Evolutionary conservation across 2,329 filamentous ascomycete genomes (phyloP), one percentile per base, ranked within the genome.

Genomic region (Thermothelomyces thermophilus): DNA sequence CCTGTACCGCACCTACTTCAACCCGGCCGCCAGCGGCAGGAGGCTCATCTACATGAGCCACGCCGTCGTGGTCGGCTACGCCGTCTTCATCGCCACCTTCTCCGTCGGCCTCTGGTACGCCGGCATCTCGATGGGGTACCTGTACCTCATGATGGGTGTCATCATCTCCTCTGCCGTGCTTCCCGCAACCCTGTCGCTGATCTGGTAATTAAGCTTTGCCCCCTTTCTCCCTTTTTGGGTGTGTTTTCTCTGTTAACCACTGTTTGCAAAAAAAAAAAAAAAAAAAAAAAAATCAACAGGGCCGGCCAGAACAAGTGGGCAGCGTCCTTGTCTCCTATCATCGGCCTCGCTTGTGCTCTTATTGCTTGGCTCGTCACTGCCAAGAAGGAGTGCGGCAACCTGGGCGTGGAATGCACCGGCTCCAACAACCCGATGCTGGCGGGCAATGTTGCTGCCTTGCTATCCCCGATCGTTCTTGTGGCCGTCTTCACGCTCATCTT

Each of bases 131-230:
- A 93, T 95, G 87, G 90, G 89, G 10, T 62, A 62, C n/a, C 53
- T 94, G 3, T 94, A 94, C 63, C 72, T 95, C 1, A 79, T 95
- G 63, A 95, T 95, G 90, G 90, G 90, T 7, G 86, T 90, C 44
- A 87, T 95, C 61, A 93, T 95, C 63, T 89, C 84, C 0, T 81
- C 86, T 0, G 90, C 88, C 3, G 89, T 95, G 3, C 76, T 95
- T 11, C 90, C 90, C 0, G 87, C 88, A 0, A 84, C 87, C 0
- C 71, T 95, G 55, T 87, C 88, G 0, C 76, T 95, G 0, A 74
- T 90, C 52, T 95, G 89, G 51, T 53, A 50, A n/a, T n/a, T n/a
- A n/a, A 2, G 50, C 46, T n/a, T 34, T 14, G 33, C 7, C 30
- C 30, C 30, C 30, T 22, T 22, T 31, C 16, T 36, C 10, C 8